phyloP scores from a whole-genome alignment of 2,329 filamentous ascomycete species.

The Zymoseptoria passerinii region DNA sequence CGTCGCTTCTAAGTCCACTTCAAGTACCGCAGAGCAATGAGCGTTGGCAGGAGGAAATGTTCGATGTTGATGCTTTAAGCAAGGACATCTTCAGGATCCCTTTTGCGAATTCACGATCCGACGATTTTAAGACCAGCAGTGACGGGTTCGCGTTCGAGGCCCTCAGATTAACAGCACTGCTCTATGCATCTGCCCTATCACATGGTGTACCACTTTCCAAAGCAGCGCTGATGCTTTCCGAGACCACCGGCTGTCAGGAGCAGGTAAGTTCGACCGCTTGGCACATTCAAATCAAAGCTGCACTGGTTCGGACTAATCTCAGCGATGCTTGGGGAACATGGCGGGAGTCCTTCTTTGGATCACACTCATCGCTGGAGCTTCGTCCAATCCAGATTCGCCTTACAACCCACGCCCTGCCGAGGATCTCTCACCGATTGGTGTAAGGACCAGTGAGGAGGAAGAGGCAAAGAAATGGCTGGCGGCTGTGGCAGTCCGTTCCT shows the following conservation, averaged over 20 bases:
- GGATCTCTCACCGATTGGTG: neutral
- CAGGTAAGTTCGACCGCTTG: slow-evolving; percentile 4
- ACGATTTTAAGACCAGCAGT: slow-evolving; percentile 9
- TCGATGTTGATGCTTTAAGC: slow-evolving; percentile 2
- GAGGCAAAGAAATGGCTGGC: slow-evolving; percentile 25
- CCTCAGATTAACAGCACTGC: slow-evolving; percentile 18
- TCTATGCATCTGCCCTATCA: slow-evolving; percentile 24
- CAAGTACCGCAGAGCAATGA: slow-evolving; percentile 1
- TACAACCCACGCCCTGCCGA: slow-evolving; percentile 4
- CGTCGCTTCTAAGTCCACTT: slow-evolving; percentile 1
- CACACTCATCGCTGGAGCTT: slow-evolving; percentile 24
- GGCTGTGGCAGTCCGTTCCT: slow-evolving; percentile 26
- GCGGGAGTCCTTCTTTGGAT: slow-evolving; percentile 29
- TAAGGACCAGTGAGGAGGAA: slow-evolving; percentile 12
- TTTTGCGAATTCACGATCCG: slow-evolving; percentile 2
- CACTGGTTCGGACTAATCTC: slow-evolving; percentile 22
- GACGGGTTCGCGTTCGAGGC: slow-evolving; percentile 23
- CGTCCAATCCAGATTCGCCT: slow-evolving; percentile 17
- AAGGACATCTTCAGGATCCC: slow-evolving; percentile 13
- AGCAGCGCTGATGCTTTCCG: slow-evolving; percentile 10
- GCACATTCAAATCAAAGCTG: slow-evolving; percentile 19
- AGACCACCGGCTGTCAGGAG: neutral
- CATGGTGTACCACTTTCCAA: slow-evolving; percentile 18
- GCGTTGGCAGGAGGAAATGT: slow-evolving; percentile 5
- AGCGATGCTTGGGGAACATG: slow-evolving; percentile 27